phyloP scores from a whole-genome alignment of 2,329 filamentous ascomycete species.

The Diaporthe velutina region DNA sequence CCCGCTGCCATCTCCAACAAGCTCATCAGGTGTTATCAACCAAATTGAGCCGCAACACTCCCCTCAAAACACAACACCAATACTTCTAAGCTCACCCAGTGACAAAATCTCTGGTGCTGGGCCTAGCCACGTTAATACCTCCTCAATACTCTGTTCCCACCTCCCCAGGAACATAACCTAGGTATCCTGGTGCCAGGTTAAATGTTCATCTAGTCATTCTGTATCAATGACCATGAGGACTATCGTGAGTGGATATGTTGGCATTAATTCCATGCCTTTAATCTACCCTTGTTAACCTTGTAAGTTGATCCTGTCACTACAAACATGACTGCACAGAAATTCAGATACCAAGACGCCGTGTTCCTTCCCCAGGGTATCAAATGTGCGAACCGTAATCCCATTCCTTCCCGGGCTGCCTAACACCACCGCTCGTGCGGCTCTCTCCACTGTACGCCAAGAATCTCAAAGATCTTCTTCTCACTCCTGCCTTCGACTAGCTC shows the following conservation, averaged over 20 bases:
- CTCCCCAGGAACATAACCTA: too few relatives aligned
- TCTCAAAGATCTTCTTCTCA: constrained; percentile 85
- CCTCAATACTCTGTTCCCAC: neutral
- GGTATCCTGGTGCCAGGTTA: neutral
- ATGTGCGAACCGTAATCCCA: neutral
- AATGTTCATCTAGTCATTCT: neutral
- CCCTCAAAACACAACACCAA: neutral
- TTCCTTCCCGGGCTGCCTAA: constrained; percentile 50
- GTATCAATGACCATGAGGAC: neutral
- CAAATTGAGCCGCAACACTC: too few relatives aligned
- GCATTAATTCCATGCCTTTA: neutral
- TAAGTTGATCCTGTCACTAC: neutral
- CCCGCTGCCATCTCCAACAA: too few relatives aligned
- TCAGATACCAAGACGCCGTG: neutral
- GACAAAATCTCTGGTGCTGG: neutral
- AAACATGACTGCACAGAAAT: neutral
- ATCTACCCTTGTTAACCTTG: neutral
- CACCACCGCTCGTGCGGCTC: constrained; percentile 83
- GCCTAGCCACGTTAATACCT: neutral
- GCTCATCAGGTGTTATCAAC: too few relatives aligned
- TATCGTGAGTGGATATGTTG: neutral
- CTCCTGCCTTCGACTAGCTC: constrained; percentile 79
- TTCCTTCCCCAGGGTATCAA: constrained; percentile 4
- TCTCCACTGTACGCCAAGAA: constrained; percentile 87
- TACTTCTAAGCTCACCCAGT: neutral